Conservation (phyloP, 2,329 filamentous ascomycete genomes). For the Pseudogymnoascus sp. region DNA sequence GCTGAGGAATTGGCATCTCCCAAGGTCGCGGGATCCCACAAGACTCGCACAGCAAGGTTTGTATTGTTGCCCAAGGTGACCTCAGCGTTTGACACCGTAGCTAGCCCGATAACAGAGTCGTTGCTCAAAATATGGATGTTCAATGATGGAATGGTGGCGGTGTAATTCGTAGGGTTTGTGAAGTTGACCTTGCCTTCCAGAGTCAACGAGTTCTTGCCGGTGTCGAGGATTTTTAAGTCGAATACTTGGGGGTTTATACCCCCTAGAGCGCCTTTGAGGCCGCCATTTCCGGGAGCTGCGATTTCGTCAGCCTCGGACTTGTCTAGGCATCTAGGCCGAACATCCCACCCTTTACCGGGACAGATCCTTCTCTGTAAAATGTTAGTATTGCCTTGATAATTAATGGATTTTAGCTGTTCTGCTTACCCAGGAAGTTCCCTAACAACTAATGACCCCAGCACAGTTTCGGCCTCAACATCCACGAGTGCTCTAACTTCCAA, state of each 20-base stretch:
- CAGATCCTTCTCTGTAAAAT: constrained; percentile 54
- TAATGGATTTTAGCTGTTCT: background rate
- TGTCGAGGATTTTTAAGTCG: constrained; percentile 65
- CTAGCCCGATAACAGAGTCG: constrained; percentile 67
- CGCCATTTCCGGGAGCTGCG: constrained; percentile 52
- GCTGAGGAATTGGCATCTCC: constrained; percentile 55
- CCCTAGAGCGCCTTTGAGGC: constrained; percentile 31
- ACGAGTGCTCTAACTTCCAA: constrained; percentile 73
- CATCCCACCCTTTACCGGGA: constrained; percentile 89
- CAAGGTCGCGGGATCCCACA: constrained; percentile 64
- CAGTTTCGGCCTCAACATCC: constrained; percentile 75
- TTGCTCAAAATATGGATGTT: constrained; percentile 73
- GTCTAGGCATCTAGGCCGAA: constrained; percentile 18
- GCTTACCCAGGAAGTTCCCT: constrained; percentile 67
- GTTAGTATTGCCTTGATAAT: background rate
- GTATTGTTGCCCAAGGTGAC: constrained; percentile 66
- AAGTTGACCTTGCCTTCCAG: constrained; percentile 71
- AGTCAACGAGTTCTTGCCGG: constrained; percentile 62
- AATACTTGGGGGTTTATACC: constrained; percentile 57
- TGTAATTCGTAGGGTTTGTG: constrained; percentile 85
- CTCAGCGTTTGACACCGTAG: constrained; percentile 56
- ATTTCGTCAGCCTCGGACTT: constrained; percentile 29
- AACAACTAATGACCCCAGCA: constrained; percentile 72
- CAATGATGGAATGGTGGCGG: constrained; percentile 71
- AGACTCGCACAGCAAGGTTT: constrained; percentile 58